Evolutionary conservation across 2,329 filamentous ascomycete species (phyloP).

Genomic region (Chalaropsis ovoidea): DNA sequence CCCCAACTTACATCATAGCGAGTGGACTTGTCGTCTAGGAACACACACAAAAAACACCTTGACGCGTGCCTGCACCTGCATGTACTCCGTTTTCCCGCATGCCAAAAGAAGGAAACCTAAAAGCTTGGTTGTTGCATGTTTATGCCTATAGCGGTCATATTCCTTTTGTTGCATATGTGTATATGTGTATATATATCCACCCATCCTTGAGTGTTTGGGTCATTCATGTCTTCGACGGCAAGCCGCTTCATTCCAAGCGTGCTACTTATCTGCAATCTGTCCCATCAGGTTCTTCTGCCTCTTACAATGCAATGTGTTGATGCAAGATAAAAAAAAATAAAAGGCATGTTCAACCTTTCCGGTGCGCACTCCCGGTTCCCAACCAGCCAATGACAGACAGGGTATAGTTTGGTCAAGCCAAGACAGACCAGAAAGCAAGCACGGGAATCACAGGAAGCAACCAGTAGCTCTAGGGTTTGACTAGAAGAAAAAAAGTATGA

Average conservation of each 20-base stretch:
- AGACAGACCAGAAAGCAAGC: too few species aligned
- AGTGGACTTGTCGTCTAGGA: background rate
- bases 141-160: background rate
- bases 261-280: background rate
- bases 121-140: background rate
- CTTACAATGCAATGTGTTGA: too few species aligned
- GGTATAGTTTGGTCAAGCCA: background rate
- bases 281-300: background rate
- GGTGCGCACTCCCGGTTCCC: constrained; percentile 9
- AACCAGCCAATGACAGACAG: background rate
- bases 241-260: too few species aligned
- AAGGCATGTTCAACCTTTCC: background rate
- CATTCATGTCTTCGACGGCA: too few species aligned
- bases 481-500: too few species aligned
- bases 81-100: constrained; percentile 4
- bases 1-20: background rate
- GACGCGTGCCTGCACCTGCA: constrained; percentile 14
- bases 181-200: background rate
- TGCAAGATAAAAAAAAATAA: background rate
- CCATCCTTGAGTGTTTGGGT: too few species aligned
- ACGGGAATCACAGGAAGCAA: too few species aligned
- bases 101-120: background rate
- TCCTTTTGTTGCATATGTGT: background rate
- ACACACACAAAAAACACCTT: background rate
- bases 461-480: too few species aligned